These are phyloP conservation scores for Globisporangium megalacanthum DNA, from an alignment of 352 stramenopile species.

Conservation along the genomic window DNA sequence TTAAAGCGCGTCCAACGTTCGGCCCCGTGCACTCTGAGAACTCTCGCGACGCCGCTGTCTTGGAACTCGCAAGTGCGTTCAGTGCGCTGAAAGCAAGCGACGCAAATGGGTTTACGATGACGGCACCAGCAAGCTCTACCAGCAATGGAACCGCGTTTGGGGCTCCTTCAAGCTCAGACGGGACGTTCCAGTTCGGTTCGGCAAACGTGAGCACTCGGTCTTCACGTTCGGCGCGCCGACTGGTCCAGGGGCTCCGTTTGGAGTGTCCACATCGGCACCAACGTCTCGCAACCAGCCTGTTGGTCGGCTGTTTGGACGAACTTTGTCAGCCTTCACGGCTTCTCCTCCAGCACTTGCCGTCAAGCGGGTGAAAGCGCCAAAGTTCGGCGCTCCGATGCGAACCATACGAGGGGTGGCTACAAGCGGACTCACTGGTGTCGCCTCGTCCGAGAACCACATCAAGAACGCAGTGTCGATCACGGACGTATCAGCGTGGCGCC, in stretches of 20 bases:
- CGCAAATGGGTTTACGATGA: too few species aligned
- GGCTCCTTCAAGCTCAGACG: not conserved
- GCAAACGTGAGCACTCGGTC: constrained; percentile 21
- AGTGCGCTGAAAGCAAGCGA: too few species aligned
- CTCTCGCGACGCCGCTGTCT: too few species aligned
- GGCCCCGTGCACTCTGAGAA: too few species aligned
- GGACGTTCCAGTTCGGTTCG: not conserved
- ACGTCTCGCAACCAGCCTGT: too few species aligned
- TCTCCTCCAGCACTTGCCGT: not conserved
- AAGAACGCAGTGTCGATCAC: not conserved
- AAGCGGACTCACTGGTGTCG: not conserved
- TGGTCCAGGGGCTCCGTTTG: not conserved
- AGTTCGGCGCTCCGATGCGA: not conserved
- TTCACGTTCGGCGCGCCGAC: constrained; percentile 72
- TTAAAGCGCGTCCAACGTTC: too few species aligned
- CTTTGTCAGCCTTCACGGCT: not conserved
- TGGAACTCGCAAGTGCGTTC: too few species aligned
- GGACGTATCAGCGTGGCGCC: not conserved
- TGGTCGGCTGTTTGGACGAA: too few species aligned
- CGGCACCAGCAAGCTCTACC: too few species aligned
- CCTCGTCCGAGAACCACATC: not conserved
- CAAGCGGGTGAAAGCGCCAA: not conserved
- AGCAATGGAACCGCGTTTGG: too few species aligned
- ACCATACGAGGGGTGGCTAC: not conserved
- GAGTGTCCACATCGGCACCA: not conserved